phyloP scores from a whole-genome alignment of 441 rosid species.

The Geranium incanum region DNA sequence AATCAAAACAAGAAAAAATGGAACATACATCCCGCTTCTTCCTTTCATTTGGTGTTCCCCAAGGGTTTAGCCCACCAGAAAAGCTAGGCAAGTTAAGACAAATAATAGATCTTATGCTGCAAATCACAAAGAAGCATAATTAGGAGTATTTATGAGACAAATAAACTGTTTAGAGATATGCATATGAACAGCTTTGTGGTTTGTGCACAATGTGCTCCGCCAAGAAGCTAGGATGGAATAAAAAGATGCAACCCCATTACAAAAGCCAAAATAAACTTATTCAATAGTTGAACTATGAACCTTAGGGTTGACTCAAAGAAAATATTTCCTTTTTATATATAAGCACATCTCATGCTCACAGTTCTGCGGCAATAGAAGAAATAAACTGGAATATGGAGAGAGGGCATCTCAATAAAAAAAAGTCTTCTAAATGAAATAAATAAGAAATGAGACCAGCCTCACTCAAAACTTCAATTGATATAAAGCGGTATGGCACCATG shows the following conservation, averaged over 20 bases:
- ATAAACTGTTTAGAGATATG: not conserved
- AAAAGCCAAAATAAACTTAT: not conserved
- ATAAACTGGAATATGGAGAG: not conserved
- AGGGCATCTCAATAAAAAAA: not conserved
- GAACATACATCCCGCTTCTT: conserved; percentile 50
- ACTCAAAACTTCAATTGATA: too few relatives aligned
- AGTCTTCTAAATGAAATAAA: not conserved
- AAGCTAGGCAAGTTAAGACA: conserved; percentile 94
- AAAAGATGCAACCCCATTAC: not conserved
- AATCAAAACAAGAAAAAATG: not conserved
- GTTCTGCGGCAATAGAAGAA: not conserved
- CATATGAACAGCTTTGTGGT: not conserved
- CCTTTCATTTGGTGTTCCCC: conserved; percentile 70
- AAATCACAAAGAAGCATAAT: conserved; percentile 4
- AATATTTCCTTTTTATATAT: not conserved
- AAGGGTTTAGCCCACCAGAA: conserved; percentile 89
- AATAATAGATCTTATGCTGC: conserved; percentile 82
- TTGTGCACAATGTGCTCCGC: not conserved
- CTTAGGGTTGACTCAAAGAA: not conserved
- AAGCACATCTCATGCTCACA: not conserved
- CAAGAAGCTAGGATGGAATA: not conserved
- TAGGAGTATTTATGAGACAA: not conserved
- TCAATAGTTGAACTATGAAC: not conserved
- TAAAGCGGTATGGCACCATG: too few relatives aligned
- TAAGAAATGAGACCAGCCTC: not conserved